These are phyloP conservation scores for Sistotremastrum suecicum DNA, from an alignment of 768 basidiomycete genomes.

Conservation along the genomic window DNA sequence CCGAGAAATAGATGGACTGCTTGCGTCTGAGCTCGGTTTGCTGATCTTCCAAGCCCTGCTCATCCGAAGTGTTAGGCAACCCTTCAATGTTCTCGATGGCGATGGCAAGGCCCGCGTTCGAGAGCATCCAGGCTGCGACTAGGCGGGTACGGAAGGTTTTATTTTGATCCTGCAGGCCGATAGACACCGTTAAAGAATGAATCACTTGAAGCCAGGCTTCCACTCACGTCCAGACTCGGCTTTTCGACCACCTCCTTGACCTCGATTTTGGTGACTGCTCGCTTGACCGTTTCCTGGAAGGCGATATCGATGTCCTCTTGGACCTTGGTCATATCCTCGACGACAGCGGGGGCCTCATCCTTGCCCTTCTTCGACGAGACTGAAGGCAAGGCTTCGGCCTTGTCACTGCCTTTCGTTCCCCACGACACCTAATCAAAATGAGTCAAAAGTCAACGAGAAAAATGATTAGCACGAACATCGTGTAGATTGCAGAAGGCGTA, in stretches of 20 bases:
- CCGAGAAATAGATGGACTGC: slow-evolving; percentile 54
- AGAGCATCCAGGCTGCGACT: slow-evolving; percentile 69
- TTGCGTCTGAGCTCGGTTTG: slow-evolving; percentile 18
- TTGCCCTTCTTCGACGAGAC: slow-evolving; percentile 74
- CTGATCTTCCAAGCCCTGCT: slow-evolving; percentile 27
- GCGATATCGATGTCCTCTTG: slow-evolving; percentile 83
- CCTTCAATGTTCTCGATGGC: slow-evolving; percentile 68
- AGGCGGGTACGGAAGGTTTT: slow-evolving; percentile 87
- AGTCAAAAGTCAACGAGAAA: neutral
- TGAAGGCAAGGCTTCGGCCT: slow-evolving; percentile 82
- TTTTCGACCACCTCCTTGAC: slow-evolving; percentile 56
- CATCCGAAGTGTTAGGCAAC: slow-evolving; percentile 25
- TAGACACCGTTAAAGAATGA: neutral
- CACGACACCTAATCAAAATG: slow-evolving; percentile 50
- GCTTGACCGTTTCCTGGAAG: slow-evolving; percentile 85
- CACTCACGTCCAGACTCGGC: slow-evolving; percentile 55
- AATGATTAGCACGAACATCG: slow-evolving; percentile 36
- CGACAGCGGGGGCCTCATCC: slow-evolving; percentile 58
- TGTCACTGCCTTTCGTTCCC: slow-evolving; percentile 94
- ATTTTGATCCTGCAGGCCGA: slow-evolving; percentile 44
- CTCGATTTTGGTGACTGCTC: slow-evolving; percentile 65
- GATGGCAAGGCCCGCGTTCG: slow-evolving; percentile 56
- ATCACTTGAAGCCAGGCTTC: neutral
- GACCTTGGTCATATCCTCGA: slow-evolving; percentile 70
- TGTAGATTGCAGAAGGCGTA: slow-evolving; percentile 97